Conservation (phyloP, 257 asterid species). For the Solanum gracilifrons region DNA sequence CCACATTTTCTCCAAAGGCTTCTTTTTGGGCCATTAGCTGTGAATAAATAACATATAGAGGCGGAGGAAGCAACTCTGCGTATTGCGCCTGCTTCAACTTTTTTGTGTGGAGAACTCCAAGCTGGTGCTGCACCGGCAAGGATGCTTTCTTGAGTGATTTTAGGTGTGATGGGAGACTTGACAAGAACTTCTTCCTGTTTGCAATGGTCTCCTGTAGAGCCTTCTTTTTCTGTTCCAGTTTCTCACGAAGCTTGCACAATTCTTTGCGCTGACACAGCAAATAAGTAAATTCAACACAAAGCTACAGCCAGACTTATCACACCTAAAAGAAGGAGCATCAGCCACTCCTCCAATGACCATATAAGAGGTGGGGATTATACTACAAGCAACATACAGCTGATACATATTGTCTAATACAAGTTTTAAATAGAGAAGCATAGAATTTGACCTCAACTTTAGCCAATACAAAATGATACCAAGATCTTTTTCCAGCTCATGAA, state of each 20-base stretch:
- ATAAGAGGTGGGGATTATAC: background rate
- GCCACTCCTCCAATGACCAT: background rate
- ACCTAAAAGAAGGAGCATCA: background rate
- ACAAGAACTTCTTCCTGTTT: constrained; percentile 74
- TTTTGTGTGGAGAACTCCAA: constrained; percentile 75
- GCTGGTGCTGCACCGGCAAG: constrained; percentile 79
- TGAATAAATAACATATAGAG: constrained; percentile 77
- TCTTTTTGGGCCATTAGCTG: constrained; percentile 92
- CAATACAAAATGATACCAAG: background rate
- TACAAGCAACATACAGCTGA: background rate
- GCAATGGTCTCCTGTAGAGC: constrained; percentile 74
- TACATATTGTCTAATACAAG: background rate
- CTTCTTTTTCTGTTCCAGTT: constrained; percentile 73
- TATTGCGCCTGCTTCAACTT: constrained; percentile 85
- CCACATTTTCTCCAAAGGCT: constrained; percentile 84
- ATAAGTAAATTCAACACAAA: background rate
- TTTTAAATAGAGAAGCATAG: background rate
- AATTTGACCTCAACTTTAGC: background rate
- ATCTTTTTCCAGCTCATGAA: background rate
- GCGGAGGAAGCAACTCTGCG: constrained; percentile 94
- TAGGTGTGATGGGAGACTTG: constrained; percentile 96
- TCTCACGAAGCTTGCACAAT: constrained; percentile 75
- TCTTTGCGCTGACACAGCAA: constrained; percentile 73
- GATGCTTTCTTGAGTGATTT: constrained; percentile 95
- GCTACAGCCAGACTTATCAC: background rate